Percentiles rank a stretch among this genome's conserved stretches.
Conservation (phyloP, 1,284 basidiomycete species). For the Cryptococcus sp. region DNA sequence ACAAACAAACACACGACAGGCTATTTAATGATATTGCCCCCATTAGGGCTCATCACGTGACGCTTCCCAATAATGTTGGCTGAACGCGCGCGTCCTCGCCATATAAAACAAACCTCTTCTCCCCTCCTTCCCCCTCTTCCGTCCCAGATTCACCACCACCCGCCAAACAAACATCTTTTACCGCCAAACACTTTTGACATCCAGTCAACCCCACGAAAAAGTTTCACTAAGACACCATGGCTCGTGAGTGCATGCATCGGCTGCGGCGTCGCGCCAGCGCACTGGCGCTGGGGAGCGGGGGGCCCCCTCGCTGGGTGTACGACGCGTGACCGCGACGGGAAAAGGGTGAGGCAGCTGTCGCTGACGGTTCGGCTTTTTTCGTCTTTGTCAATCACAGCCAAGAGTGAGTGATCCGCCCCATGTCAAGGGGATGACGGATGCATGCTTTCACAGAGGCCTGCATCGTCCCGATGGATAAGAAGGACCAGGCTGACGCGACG, state of each 20-base stretch:
- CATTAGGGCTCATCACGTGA: neutral
- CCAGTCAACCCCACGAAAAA: slow-evolving; percentile 9
- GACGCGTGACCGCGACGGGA: neutral
- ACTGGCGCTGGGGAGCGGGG: too few relatives aligned
- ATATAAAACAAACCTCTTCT: neutral
- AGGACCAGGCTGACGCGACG: slow-evolving; percentile 1
- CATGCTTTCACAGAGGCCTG: neutral
- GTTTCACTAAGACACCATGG: slow-evolving; percentile 28
- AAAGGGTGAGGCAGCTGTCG: neutral
- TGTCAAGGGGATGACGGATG: neutral
- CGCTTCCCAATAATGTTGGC: neutral
- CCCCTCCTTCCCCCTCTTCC: slow-evolving; percentile 8
- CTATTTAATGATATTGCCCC: neutral
- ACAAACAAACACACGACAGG: too few relatives aligned
- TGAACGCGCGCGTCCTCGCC: neutral
- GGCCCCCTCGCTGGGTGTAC: neutral
- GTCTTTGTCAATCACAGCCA: neutral
- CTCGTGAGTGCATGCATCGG: slow-evolving; percentile 38
- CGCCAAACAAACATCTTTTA: slow-evolving; percentile 7
- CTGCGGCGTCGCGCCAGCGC: slow-evolving; percentile 23
- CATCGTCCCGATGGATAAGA: neutral
- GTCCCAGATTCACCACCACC: neutral
- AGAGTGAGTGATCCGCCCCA: neutral
- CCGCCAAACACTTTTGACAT: slow-evolving; percentile 3
- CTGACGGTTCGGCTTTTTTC: neutral